phyloP scores from a whole-genome alignment of 768 basidiomycete genomes.

The Coprinopsis cinerea region DNA sequence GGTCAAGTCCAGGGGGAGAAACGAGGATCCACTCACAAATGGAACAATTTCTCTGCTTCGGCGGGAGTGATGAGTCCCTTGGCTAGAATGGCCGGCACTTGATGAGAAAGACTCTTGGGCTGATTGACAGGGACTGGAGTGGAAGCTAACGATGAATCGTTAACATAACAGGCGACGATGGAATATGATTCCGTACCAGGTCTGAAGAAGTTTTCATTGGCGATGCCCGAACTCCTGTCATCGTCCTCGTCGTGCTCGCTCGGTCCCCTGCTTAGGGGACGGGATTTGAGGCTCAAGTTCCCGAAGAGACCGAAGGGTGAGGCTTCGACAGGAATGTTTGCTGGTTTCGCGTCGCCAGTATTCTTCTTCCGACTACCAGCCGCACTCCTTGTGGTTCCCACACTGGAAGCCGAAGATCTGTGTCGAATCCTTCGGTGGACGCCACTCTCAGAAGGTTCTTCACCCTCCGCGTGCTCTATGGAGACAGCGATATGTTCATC shows the following conservation, averaged over 20 bases:
- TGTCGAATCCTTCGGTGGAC: constrained; percentile 22
- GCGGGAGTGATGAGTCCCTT: constrained; percentile 54
- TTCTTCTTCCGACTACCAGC: constrained; percentile 33
- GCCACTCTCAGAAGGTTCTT: constrained; percentile 1
- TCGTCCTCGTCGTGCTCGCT: constrained; percentile 39
- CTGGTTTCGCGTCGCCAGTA: constrained; percentile 37
- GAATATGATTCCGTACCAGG: constrained; percentile 38
- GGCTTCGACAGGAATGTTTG: constrained; percentile 54
- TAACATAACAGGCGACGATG: constrained; percentile 3
- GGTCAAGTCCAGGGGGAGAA: no score
- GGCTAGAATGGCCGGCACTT: constrained; percentile 58
- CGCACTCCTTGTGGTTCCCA: constrained; percentile 27
- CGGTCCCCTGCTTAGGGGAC: constrained; percentile 26
- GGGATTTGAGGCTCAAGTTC: constrained; percentile 46
- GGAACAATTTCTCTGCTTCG: constrained; percentile 70
- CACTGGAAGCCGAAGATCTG: constrained; percentile 34
- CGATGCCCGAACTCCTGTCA: constrained; percentile 56
- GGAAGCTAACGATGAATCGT: constrained; percentile 26
- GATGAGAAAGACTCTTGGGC: constrained; percentile 43
- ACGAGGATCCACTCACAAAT: constrained; percentile 41
- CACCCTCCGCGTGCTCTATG: constrained; percentile 37
- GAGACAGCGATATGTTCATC: constrained; percentile 35
- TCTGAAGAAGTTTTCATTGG: constrained; percentile 62
- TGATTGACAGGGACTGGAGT: constrained; percentile 34
- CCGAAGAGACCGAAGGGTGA: constrained; percentile 76